Conservation (phyloP, 345 rosid genomes). For the Eucalyptus leucophloia region DNA sequence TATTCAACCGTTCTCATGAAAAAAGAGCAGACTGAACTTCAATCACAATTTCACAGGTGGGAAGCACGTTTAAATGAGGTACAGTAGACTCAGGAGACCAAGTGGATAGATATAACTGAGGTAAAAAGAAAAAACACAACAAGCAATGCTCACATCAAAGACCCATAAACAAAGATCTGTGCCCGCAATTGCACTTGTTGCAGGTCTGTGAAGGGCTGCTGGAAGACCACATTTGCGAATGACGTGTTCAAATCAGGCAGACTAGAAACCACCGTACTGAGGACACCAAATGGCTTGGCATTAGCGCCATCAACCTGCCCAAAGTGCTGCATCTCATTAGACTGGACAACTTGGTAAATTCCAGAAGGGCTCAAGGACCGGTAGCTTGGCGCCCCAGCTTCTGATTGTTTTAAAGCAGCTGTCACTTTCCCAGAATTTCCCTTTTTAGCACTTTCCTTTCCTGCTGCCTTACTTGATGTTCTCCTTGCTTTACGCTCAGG, state of each 20-base stretch:
- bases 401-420: constrained; percentile 22
- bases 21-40: background rate
- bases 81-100: background rate
- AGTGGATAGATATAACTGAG: background rate
- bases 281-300: constrained; percentile 37
- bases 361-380: constrained; percentile 28
- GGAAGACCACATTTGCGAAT: constrained; percentile 38
- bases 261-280: constrained; percentile 31
- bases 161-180: constrained; percentile 97
- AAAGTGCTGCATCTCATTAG: constrained; percentile 46
- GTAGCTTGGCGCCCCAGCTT: constrained; percentile 31
- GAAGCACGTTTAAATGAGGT: background rate
- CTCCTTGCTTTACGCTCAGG: constrained; percentile 71
- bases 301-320: constrained; percentile 30
- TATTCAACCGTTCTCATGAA: background rate
- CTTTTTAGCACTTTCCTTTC: constrained; percentile 51
- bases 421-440: constrained; percentile 31
- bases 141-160: constrained; percentile 62
- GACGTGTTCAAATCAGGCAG: constrained; percentile 66
- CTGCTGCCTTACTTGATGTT: constrained; percentile 39
- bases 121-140: background rate
- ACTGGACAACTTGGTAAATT: constrained; percentile 31
- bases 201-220: constrained; percentile 88
- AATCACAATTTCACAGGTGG: background rate
- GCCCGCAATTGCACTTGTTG: constrained; percentile 99